These are phyloP conservation scores for Spencermartinsiella europaea DNA, from an alignment of 805 yeast genomes.

Conservation along the genomic window DNA sequence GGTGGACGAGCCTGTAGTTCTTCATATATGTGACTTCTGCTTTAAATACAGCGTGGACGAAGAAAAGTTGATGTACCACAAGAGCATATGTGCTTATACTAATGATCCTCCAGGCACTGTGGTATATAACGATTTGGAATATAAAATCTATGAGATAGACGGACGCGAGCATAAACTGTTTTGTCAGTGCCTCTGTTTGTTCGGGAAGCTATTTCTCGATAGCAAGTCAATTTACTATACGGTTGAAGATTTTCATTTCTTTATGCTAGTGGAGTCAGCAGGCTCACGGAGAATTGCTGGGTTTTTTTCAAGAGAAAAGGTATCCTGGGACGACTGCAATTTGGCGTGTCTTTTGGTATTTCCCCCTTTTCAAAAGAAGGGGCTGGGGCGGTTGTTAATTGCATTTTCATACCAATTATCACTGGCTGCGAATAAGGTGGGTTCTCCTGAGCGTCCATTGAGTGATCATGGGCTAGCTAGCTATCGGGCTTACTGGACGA, in stretches of 20 bases:
- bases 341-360: slow-evolving; percentile 86
- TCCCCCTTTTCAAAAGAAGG: slow-evolving; percentile 83
- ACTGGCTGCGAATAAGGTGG: slow-evolving; percentile 50
- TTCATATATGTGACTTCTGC: slow-evolving; percentile 76
- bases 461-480: slow-evolving; percentile 74
- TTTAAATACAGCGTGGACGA: slow-evolving; percentile 65
- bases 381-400: slow-evolving; percentile 72
- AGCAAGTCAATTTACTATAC: slow-evolving; percentile 83
- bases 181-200: slow-evolving; percentile 76
- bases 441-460: slow-evolving; percentile 92
- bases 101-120: slow-evolving; percentile 55
- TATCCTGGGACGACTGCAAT: slow-evolving; percentile 73
- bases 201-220: slow-evolving; percentile 83
- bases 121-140: slow-evolving; percentile 55
- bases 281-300: slow-evolving; percentile 60
- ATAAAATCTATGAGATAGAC: slow-evolving; percentile 58
- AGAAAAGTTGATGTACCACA: slow-evolving; percentile 47
- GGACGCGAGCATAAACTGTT: slow-evolving; percentile 57
- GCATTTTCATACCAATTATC: slow-evolving; percentile 81
- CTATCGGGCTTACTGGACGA: slow-evolving; percentile 74
- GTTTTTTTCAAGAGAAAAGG: slow-evolving; percentile 81
- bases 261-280: slow-evolving; percentile 38
- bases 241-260: slow-evolving; percentile 76
- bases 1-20: slow-evolving; percentile 21
- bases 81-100: slow-evolving; percentile 21